A percentile compares a stretch with the other conserved stretches of the same genome.
Evolutionary conservation across 768 basidiomycete genomes (phyloP).

Genomic region (Mycena capillaripes): DNA sequence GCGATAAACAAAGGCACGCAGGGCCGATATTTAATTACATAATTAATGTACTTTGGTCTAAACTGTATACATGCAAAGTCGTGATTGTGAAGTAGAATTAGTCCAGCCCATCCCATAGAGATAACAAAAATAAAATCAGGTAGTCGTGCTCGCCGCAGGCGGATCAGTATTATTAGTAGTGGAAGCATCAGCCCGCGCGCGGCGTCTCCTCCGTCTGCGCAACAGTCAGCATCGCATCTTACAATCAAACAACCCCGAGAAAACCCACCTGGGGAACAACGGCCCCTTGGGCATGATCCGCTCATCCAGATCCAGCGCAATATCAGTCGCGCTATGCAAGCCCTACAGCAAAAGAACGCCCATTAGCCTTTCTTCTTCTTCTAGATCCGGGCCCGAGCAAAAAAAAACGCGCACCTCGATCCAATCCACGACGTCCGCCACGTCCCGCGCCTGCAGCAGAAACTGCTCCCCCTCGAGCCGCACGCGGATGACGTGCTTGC

Average conservation of each 20-base stretch:
- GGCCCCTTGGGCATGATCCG: slow-evolving; percentile 94
- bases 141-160: neutral
- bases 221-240: slow-evolving; percentile 1
- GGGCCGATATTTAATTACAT: neutral
- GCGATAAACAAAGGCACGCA: neutral
- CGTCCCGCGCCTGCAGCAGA: slow-evolving; percentile 88
- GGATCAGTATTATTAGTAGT: neutral
- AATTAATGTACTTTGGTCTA: too few species aligned
- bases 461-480: slow-evolving; percentile 97
- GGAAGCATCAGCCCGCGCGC: neutral
- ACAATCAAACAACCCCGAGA: neutral
- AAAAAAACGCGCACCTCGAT: slow-evolving; percentile 78
- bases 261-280: slow-evolving; percentile 81
- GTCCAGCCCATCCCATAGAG: neutral
- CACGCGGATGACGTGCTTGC: slow-evolving; percentile 93
- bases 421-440: slow-evolving; percentile 91
- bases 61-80: too few species aligned
- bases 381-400: slow-evolving; percentile 15
- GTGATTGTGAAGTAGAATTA: neutral
- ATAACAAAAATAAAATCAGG: neutral
- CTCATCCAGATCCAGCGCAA: slow-evolving; percentile 92
- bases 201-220: slow-evolving; percentile 32
- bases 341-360: slow-evolving; percentile 58
- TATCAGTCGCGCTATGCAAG: slow-evolving; percentile 92
- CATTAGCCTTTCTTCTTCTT: neutral